These are phyloP conservation scores for Nectriaceae sp. DNA, from an alignment of 2,329 filamentous ascomycete genomes.

Conservation along the genomic window DNA sequence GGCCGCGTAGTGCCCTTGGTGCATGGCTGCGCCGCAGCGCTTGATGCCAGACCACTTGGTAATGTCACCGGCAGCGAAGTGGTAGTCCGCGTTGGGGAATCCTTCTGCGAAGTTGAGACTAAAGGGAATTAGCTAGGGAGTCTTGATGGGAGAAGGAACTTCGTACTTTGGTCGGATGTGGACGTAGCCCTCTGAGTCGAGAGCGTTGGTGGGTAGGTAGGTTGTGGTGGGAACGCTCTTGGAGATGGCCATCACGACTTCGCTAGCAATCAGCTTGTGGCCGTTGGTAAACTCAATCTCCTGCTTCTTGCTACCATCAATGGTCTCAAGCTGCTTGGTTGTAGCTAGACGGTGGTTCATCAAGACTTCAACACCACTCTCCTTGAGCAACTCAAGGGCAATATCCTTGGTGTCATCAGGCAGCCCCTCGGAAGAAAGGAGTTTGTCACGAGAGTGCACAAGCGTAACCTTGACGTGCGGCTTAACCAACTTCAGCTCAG, in stretches of 20 bases:
- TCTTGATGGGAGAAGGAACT: background rate
- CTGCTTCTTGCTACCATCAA: slow-evolving; percentile 42
- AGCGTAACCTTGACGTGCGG: slow-evolving; percentile 69
- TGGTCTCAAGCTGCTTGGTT: slow-evolving; percentile 46
- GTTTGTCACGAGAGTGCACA: slow-evolving; percentile 69
- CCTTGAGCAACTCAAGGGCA: slow-evolving; percentile 57
- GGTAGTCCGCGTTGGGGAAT: slow-evolving; percentile 57
- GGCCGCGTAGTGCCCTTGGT: slow-evolving; percentile 67
- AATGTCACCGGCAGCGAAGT: slow-evolving; percentile 73
- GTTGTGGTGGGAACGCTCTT: slow-evolving; percentile 61
- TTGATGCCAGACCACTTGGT: slow-evolving; percentile 77
- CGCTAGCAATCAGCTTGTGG: slow-evolving; percentile 58
- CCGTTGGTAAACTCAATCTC: slow-evolving; percentile 63
- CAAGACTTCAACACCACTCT: slow-evolving; percentile 66
- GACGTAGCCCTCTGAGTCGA: slow-evolving; percentile 68
- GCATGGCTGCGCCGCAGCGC: slow-evolving; percentile 75
- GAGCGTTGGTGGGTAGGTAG: slow-evolving; percentile 59
- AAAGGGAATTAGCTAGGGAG: slow-evolving; percentile 2
- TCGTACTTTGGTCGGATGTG: slow-evolving; percentile 59
- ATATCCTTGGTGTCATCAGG: slow-evolving; percentile 69
- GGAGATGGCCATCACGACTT: slow-evolving; percentile 71
- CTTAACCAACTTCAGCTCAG: slow-evolving; percentile 70
- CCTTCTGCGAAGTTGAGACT: slow-evolving; percentile 57
- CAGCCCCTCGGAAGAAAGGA: slow-evolving; percentile 74
- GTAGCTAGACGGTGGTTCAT: slow-evolving; percentile 59